phyloP scores from a whole-genome alignment of 2,329 filamentous ascomycete genomes.

The Apiospora koreana region DNA sequence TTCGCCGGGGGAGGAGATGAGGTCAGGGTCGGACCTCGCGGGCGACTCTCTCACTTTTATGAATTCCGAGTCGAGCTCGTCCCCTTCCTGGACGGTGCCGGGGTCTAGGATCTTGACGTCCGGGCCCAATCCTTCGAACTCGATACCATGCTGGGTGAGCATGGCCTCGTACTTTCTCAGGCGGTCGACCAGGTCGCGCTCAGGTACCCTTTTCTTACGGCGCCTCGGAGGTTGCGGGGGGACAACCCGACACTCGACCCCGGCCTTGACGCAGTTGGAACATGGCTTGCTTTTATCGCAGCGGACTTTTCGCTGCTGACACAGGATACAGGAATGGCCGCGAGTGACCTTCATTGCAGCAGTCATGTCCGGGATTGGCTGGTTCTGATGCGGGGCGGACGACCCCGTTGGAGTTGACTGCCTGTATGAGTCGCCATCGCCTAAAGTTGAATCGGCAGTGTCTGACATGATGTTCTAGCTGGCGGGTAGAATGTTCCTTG shows the following conservation, averaged over 20 bases:
- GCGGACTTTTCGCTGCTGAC: slow-evolving; percentile 75
- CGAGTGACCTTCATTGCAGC: slow-evolving; percentile 56
- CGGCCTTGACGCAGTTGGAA: slow-evolving; percentile 65
- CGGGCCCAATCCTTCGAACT: slow-evolving; percentile 67
- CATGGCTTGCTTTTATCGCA: slow-evolving; percentile 75
- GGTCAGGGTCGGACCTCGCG: slow-evolving; percentile 41
- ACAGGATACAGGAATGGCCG: slow-evolving; percentile 68
- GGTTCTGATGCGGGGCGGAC: slow-evolving; percentile 18
- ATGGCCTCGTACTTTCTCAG: slow-evolving; percentile 68
- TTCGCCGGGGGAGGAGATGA: slow-evolving; percentile 30
- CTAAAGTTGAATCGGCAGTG: slow-evolving; percentile 17
- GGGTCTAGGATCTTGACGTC: slow-evolving; percentile 43
- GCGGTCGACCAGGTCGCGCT: slow-evolving; percentile 70
- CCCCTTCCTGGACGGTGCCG: slow-evolving; percentile 50
- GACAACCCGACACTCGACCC: slow-evolving; percentile 61
- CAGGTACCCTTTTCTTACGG: slow-evolving; percentile 65
- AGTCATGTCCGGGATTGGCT: slow-evolving; percentile 35
- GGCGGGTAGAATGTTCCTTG: background rate
- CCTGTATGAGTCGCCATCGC: slow-evolving; percentile 18
- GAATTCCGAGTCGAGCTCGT: slow-evolving; percentile 58
- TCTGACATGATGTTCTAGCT: slow-evolving; percentile 14
- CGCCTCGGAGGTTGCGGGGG: slow-evolving; percentile 58
- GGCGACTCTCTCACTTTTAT: slow-evolving; percentile 52
- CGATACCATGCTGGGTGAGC: slow-evolving; percentile 64
- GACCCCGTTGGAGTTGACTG: slow-evolving; percentile 16